Conservation (phyloP, 495 filamentous ascomycete species). For the Staphylotrichum longicolle region DNA sequence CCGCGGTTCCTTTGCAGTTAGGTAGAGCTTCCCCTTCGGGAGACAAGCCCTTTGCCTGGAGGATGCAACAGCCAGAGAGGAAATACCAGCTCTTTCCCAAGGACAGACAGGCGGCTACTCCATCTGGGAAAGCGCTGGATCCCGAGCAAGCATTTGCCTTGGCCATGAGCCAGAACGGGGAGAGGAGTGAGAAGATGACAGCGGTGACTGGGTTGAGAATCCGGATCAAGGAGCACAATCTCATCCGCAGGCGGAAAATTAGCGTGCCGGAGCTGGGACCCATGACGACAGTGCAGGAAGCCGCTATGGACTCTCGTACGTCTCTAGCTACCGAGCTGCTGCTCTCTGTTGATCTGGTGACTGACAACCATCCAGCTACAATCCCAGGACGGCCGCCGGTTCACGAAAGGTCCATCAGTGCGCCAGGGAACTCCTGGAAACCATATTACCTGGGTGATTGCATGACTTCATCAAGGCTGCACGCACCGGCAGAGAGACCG, state of each 20-base stretch:
- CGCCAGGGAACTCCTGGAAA: conserved; percentile 54
- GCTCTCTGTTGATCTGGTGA: neutral
- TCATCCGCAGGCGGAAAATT: conserved; percentile 57
- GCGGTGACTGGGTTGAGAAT: conserved; percentile 43
- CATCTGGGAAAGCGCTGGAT: conserved; percentile 47
- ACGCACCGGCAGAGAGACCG: conserved; percentile 31
- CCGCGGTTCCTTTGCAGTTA: conserved; percentile 26
- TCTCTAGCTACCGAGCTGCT: conserved; percentile 17
- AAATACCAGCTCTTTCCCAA: conserved; percentile 56
- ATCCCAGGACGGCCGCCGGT: conserved; percentile 67
- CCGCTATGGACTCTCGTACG: conserved; percentile 73
- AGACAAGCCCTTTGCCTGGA: conserved; percentile 50
- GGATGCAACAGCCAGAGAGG: conserved; percentile 52
- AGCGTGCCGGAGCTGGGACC: conserved; percentile 63
- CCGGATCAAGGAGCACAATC: conserved; percentile 52
- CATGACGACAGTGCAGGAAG: conserved; percentile 67
- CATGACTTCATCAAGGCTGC: conserved; percentile 33
- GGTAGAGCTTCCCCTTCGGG: conserved; percentile 36
- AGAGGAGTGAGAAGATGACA: conserved; percentile 43
- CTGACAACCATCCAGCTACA: conserved; percentile 55
- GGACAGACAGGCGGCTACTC: conserved; percentile 41
- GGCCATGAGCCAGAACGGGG: conserved; percentile 46
- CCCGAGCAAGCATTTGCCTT: conserved; percentile 49
- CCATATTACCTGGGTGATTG: conserved; percentile 44
- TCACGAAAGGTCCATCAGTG: conserved; percentile 66